Percentiles rank a stretch among this genome's conserved stretches.
Evolutionary conservation across 2,329 filamentous ascomycete species (phyloP).

Genomic region (Nigrograna mackinnonii): DNA sequence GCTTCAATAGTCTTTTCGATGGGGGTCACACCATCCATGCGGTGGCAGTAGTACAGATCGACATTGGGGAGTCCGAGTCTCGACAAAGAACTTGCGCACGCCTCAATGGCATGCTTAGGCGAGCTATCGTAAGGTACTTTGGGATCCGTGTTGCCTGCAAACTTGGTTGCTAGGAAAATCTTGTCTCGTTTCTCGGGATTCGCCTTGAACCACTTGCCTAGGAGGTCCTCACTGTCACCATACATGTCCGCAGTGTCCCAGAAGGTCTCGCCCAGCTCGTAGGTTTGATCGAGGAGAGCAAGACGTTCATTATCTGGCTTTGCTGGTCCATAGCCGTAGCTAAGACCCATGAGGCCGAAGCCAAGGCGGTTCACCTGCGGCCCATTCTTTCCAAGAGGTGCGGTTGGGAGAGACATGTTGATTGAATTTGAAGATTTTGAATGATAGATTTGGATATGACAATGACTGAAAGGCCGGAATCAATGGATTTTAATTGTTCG

Average conservation of each 20-base stretch:
- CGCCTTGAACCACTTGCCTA: slow-evolving; percentile 37
- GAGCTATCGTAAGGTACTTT: slow-evolving; percentile 42
- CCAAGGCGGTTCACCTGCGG: slow-evolving; percentile 53
- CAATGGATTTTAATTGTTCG: no score
- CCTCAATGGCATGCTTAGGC: slow-evolving; percentile 45
- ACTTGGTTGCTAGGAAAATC: slow-evolving; percentile 51
- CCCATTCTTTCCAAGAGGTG: slow-evolving; percentile 54
- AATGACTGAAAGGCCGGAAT: no score
- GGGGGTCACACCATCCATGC: slow-evolving; percentile 47
- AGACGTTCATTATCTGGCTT: slow-evolving; percentile 10
- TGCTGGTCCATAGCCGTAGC: slow-evolving; percentile 6
- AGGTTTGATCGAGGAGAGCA: slow-evolving; percentile 50
- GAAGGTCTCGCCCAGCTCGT: slow-evolving; percentile 52
- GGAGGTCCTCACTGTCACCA: slow-evolving; percentile 38
- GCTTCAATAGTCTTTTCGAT: slow-evolving; percentile 54
- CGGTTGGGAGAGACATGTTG: slow-evolving; percentile 36
- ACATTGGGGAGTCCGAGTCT: slow-evolving; percentile 48
- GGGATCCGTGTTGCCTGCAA: slow-evolving; percentile 50
- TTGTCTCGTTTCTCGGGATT: slow-evolving; percentile 41
- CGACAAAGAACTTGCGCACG: slow-evolving; percentile 43
- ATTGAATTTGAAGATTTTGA: no score
- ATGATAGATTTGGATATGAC: no score
- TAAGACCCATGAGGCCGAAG: slow-evolving; percentile 57
- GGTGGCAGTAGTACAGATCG: slow-evolving; percentile 51
- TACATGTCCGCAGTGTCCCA: slow-evolving; percentile 32